These are phyloP conservation scores for Paraphaeosphaeria sporulosa DNA, from an alignment of 2,329 filamentous ascomycete species.

Conservation along the genomic window DNA sequence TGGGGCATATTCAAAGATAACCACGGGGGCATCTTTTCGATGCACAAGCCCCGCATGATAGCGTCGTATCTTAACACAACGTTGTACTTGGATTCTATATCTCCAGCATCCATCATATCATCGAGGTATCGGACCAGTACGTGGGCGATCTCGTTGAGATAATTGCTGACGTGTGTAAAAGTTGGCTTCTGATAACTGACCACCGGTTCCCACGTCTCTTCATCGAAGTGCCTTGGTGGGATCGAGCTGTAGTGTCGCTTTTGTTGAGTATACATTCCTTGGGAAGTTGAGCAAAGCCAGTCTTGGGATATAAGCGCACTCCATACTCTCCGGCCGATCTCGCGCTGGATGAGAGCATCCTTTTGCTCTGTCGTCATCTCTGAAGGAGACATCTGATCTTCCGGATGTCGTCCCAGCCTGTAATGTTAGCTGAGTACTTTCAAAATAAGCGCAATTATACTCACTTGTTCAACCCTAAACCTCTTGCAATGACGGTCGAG, in stretches of 20 bases:
- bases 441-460: neutral
- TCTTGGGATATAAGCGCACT: slow-evolving; percentile 51
- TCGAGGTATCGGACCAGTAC: slow-evolving; percentile 51
- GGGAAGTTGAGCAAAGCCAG: slow-evolving; percentile 54
- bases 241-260: slow-evolving; percentile 45
- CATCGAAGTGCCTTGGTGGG: slow-evolving; percentile 47
- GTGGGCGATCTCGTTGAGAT: slow-evolving; percentile 49
- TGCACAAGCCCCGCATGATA: slow-evolving; percentile 44
- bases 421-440: neutral
- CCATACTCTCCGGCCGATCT: slow-evolving; percentile 53
- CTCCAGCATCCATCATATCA: slow-evolving; percentile 43
- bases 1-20: slow-evolving; percentile 42
- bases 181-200: slow-evolving; percentile 36
- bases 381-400: slow-evolving; percentile 26
- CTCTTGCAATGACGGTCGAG: slow-evolving; percentile 57
- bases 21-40: slow-evolving; percentile 45
- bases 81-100: slow-evolving; percentile 49
- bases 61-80: slow-evolving; percentile 52
- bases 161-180: slow-evolving; percentile 33
- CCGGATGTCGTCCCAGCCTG: slow-evolving; percentile 36
- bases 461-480: slow-evolving; percentile 54
- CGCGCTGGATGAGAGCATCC: slow-evolving; percentile 40
- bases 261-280: slow-evolving; percentile 49
- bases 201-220: slow-evolving; percentile 40
- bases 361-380: slow-evolving; percentile 32